phyloP scores from a whole-genome alignment of 768 basidiomycete genomes.

The Trametes punicea region DNA sequence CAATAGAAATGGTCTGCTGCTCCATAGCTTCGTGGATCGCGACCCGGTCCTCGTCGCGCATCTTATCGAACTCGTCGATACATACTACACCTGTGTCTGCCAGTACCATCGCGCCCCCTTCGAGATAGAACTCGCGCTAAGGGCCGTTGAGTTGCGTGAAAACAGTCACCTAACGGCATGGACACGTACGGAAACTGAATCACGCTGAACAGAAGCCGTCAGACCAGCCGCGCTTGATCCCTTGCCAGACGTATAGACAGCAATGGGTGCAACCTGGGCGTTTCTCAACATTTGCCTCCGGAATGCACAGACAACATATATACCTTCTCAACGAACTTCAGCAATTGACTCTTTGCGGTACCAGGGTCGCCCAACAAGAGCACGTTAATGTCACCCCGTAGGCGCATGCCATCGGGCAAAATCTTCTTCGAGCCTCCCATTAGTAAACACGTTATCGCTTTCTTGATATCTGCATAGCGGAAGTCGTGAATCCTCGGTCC shows the following conservation, averaged over 20 bases:
- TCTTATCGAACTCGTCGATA: conserved; percentile 99
- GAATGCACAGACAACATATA: not conserved
- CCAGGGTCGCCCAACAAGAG: conserved; percentile 95
- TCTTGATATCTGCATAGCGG: conserved; percentile 80
- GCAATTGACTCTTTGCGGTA: conserved; percentile 95
- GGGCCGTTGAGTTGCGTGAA: not conserved
- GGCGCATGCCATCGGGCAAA: conserved; percentile 93
- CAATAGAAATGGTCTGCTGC: conserved; percentile 98
- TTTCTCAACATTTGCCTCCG: not conserved
- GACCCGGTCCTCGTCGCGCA: conserved; percentile 98
- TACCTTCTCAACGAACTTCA: conserved; percentile 98
- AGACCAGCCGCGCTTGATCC: conserved; percentile 98
- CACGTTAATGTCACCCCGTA: conserved; percentile 98
- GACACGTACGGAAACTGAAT: conserved; percentile 76
- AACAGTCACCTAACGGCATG: not conserved
- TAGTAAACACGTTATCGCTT: conserved; percentile 92
- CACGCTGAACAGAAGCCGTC: conserved; percentile 95
- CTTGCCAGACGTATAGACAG: conserved; percentile 98
- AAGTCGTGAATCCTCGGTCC: not conserved
- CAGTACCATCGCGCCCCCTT: conserved; percentile 99
- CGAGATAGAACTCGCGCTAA: conserved; percentile 96
- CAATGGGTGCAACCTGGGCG: conserved; percentile 86
- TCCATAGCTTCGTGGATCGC: conserved; percentile 99
- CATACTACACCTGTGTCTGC: conserved; percentile 98
- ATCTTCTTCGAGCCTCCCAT: conserved; percentile 98